Evolutionary conservation across 257 asterid species (phyloP), one percentile per base, ranked within the genome.

Genomic region (Sherardia arvensis): DNA sequence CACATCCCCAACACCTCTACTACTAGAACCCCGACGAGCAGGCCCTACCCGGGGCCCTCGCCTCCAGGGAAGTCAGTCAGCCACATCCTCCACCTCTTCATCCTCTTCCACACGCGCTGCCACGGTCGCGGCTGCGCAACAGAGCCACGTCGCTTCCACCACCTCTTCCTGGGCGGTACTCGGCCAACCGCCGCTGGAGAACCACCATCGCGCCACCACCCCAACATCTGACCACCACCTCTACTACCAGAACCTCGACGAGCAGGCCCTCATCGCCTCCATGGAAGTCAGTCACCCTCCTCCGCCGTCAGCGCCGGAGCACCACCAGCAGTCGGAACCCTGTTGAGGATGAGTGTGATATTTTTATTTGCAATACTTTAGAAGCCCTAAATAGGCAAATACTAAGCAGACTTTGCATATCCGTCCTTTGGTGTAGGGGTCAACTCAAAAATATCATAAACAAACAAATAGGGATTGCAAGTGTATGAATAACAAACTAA

Each of bases 71-170:
- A 59, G 26, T 73, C 22, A 11, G 36, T n/a, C 84, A 73, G 1
- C 69, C 70, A 4, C 65, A 53, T 3, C 66, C 63, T 5, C 4
- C 3, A n/a, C 96, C 3, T 91, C 97, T 0, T 90, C 97, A 0
- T 81, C 95, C 4, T 89, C 97, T 1, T 81, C 96, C 3, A 65
- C 81, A 7, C 86, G 81, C n/a, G n/a, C n/a, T n/a, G n/a, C n/a
- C n/a, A n/a, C n/a, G n/a, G n/a, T n/a, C n/a, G n/a, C n/a, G n/a
- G n/a, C n/a, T n/a, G n/a, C n/a, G n/a, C n/a, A n/a, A n/a, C n/a
- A n/a, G n/a, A n/a, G n/a, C n/a, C 74, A 78, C 0, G 29, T 40
- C 3, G 53, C 61, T 3, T 47, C 83, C 12, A 36, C 78, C 29
- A 78, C 87, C 40, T 71, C 91, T n/a, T 61, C 79, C 0, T 83